These are phyloP conservation scores for Waitea zeae DNA, from an alignment of 1,284 basidiomycete species.

Conservation along the genomic window DNA sequence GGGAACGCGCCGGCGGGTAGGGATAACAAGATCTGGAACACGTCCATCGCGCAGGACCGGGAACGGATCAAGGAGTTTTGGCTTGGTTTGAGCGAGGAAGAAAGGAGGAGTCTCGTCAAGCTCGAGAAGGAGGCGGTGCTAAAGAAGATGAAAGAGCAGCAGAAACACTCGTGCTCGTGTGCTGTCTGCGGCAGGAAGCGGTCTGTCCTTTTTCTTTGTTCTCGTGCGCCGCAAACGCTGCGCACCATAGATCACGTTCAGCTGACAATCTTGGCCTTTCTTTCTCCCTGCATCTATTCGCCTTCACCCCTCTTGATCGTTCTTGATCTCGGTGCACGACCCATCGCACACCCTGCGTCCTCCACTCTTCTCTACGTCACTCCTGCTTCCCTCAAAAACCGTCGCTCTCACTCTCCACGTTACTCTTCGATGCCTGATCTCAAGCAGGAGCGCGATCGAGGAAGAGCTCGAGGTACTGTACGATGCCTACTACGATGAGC, in stretches of 20 bases:
- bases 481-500: slow-evolving; percentile 99
- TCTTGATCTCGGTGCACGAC: neutral
- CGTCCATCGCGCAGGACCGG: slow-evolving; percentile 79
- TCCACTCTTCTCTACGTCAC: too few relatives aligned
- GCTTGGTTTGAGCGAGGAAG: slow-evolving; percentile 78
- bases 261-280: slow-evolving; percentile 17
- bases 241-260: too few relatives aligned
- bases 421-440: too few relatives aligned
- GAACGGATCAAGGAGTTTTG: slow-evolving; percentile 97
- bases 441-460: slow-evolving; percentile 87
- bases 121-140: slow-evolving; percentile 96
- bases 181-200: slow-evolving; percentile 95
- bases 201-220: slow-evolving; percentile 31
- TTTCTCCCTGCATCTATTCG: slow-evolving; percentile 8
- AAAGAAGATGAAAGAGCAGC: slow-evolving; percentile 98
- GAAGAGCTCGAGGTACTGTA: slow-evolving; percentile 98
- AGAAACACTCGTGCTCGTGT: slow-evolving; percentile 89
- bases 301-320: neutral
- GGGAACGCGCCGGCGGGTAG: slow-evolving; percentile 21
- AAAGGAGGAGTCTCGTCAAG: slow-evolving; percentile 81
- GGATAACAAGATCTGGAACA: slow-evolving; percentile 75
- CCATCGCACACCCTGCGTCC: too few relatives aligned
- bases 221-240: slow-evolving; percentile 10
- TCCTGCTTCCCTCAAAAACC: too few relatives aligned
- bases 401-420: too few relatives aligned